Evolutionary conservation across 352 stramenopile genomes (phyloP).

Genomic region (Phytophthora boehmeriae): DNA sequence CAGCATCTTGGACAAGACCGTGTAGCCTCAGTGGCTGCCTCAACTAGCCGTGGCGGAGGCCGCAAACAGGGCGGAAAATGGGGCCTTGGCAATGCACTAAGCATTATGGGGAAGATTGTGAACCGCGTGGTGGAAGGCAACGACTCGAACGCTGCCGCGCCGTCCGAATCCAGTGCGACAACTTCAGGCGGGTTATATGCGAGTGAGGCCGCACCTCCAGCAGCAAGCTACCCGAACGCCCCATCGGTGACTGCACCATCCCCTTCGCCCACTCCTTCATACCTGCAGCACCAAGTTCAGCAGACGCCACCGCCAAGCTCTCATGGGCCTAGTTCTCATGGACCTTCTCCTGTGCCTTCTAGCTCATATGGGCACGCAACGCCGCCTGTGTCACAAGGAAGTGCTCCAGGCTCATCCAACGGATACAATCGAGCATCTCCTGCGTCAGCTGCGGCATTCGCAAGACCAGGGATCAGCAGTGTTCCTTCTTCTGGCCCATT

Average conservation of each 20-base stretch:
- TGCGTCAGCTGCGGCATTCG: constrained; percentile 16
- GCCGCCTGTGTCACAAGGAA: constrained; percentile 35
- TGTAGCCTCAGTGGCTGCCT: constrained; percentile 66
- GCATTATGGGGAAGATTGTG: constrained; percentile 89
- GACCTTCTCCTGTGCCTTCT: constrained; percentile 16
- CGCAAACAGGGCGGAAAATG: constrained; percentile 76
- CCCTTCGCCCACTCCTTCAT: constrained; percentile 18
- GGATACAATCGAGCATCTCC: constrained; percentile 26
- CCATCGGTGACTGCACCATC: constrained; percentile 16
- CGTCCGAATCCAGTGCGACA: constrained; percentile 10
- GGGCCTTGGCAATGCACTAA: constrained; percentile 78
- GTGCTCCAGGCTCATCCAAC: constrained; percentile 26
- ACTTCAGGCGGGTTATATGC: constrained; percentile 36
- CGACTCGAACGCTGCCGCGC: constrained; percentile 37
- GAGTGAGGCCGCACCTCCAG: constrained; percentile 26
- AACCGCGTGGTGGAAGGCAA: constrained; percentile 84
- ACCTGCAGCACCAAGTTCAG: constrained; percentile 29
- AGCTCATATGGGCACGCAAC: constrained; percentile 32
- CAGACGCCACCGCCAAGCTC: constrained; percentile 28
- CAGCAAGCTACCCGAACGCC: constrained; percentile 37
- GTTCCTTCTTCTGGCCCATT: constrained; percentile 24
- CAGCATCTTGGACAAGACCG: constrained; percentile 84
- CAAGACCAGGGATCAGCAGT: constrained; percentile 7
- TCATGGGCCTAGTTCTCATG: constrained; percentile 16
- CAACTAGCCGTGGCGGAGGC: constrained; percentile 34